These are phyloP conservation scores for Xerocomus spinulosus DNA, from an alignment of 768 basidiomycete genomes.

Conservation along the genomic window DNA sequence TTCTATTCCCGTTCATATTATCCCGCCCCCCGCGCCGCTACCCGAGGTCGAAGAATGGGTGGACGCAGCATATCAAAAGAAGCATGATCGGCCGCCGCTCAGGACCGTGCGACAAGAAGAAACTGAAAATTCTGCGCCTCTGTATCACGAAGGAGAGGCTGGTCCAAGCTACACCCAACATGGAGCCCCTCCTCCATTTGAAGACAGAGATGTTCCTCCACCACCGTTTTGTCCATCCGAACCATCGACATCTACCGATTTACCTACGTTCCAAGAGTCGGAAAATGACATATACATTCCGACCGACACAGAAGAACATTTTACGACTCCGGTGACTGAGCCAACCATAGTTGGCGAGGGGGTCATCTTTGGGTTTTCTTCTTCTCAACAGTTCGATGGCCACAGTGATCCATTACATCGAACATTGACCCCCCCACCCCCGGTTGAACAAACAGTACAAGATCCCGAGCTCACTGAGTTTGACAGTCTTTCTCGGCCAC, in stretches of 20 bases:
- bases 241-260: conserved; percentile 52
- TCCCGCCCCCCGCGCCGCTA: conserved; percentile 73
- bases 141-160: conserved; percentile 66
- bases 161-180: conserved; percentile 67
- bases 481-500: conserved; percentile 51
- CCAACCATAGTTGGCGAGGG: conserved; percentile 66
- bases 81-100: conserved; percentile 76
- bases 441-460: conserved; percentile 67
- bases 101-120: conserved; percentile 71
- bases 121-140: conserved; percentile 51
- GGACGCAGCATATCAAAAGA: conserved; percentile 79
- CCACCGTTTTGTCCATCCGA: conserved; percentile 54
- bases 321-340: conserved; percentile 30
- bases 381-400: conserved; percentile 76
- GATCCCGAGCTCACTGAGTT: conserved; percentile 69
- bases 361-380: conserved; percentile 65
- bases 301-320: conserved; percentile 33
- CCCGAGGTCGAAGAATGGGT: conserved; percentile 71
- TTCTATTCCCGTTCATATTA: conserved; percentile 63
- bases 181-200: conserved; percentile 78
- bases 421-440: conserved; percentile 66
- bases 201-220: conserved; percentile 77
- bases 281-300: conserved; percentile 74
- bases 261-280: conserved; percentile 78
- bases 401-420: conserved; percentile 65